Evolutionary conservation across 2,329 filamentous ascomycete species (phyloP).

Genomic region (Sporothrix variecibatus): DNA sequence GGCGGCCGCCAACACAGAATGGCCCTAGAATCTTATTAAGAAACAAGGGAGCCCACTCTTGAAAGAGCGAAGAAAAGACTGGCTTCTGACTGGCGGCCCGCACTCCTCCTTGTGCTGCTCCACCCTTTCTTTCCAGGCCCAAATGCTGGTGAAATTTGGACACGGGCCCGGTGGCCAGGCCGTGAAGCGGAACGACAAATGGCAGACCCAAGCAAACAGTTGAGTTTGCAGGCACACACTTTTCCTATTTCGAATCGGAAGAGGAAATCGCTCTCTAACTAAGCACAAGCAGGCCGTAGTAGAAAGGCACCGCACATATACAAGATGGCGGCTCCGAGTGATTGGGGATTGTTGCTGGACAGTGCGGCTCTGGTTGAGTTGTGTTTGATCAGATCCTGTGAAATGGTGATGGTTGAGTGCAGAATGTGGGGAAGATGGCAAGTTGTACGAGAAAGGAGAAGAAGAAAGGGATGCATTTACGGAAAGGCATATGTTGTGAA

Average conservation of each 20-base stretch:
- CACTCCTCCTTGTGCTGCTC: not conserved
- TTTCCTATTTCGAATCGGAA: not conserved
- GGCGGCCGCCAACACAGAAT: not conserved
- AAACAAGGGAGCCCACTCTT: not conserved
- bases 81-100: not conserved
- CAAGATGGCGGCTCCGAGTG: not conserved
- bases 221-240: not conserved
- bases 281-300: not conserved
- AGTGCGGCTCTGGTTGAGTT: not conserved
- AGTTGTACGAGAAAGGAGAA: not conserved
- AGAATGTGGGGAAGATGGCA: not conserved
- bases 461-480: not conserved
- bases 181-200: not conserved
- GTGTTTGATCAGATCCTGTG: not conserved
- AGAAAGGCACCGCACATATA: not conserved
- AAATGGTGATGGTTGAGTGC: not conserved
- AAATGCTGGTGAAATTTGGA: slow-evolving; percentile 14
- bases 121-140: not conserved
- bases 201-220: not conserved
- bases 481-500: not conserved
- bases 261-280: not conserved
- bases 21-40: slow-evolving; percentile 15
- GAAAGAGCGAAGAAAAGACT: not conserved
- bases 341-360: slow-evolving; percentile 6
- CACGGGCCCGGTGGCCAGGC: not conserved